Conservation (phyloP, 805 yeast species). For the Candida berthetii region DNA sequence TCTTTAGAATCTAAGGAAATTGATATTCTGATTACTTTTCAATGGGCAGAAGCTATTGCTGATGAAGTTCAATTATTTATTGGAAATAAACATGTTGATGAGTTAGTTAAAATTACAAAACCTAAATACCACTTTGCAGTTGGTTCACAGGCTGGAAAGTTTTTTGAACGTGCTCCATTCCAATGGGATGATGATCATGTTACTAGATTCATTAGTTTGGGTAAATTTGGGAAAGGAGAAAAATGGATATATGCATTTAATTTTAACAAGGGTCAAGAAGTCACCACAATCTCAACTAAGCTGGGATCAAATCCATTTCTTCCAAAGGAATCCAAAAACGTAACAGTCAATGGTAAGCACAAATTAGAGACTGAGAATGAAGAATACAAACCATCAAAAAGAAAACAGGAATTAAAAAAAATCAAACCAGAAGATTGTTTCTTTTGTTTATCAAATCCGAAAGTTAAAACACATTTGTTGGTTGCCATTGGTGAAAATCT, state of each 20-base stretch:
- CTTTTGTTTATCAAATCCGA: constrained; percentile 78
- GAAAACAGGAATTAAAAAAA: constrained; percentile 10
- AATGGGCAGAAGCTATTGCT: constrained; percentile 56
- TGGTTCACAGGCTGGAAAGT: constrained; percentile 42
- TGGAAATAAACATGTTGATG: constrained; percentile 42
- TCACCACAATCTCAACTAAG: constrained; percentile 16
- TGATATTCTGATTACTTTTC: constrained; percentile 53
- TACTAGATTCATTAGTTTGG: constrained; percentile 64
- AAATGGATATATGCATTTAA: constrained; percentile 79
- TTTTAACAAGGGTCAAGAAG: constrained; percentile 22
- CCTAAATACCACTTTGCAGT: constrained; percentile 68
- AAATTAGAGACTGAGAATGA: constrained; percentile 3
- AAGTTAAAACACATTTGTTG: constrained; percentile 73
- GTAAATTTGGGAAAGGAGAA: constrained; percentile 44
- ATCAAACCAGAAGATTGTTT: constrained; percentile 60
- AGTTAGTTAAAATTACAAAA: constrained; percentile 31
- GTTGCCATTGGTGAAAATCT: constrained; percentile 62
- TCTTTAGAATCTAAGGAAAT: constrained; percentile 19
- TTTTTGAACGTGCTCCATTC: constrained; percentile 52
- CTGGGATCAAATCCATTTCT: constrained; percentile 26
- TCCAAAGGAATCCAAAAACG: not conserved
- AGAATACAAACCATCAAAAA: constrained; percentile 1
- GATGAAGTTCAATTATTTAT: constrained; percentile 35
- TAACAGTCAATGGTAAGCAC: not conserved
- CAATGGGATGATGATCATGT: constrained; percentile 40